Base-by-base conservation (phyloP, 805 yeast genomes). In the Scheffersomyces lignosus region DNA sequence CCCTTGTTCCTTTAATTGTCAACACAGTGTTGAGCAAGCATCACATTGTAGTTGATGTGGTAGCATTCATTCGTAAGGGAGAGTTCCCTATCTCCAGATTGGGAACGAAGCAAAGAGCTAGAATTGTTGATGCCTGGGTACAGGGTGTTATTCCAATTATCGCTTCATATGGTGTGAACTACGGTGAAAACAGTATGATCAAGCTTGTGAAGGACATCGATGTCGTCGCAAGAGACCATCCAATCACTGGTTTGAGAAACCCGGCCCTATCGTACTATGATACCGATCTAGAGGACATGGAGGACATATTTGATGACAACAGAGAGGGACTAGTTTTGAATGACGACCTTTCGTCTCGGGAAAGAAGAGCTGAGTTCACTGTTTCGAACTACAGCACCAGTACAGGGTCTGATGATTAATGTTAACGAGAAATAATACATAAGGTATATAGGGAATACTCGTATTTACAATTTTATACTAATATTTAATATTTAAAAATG, bases 1-100 rank as follows among this genome's bases (percentile, higher is more conserved):
- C 93, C 1, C 58, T 93, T 38, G 89, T 88, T 0, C 95, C 98
- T 1, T 75, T 90, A 15, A 75, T 93, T 30, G 89, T 87, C 29
- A 83, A 87, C 45, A 80, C 81, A 13, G 78, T 91, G 1, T 64
- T 95, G 49, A 80, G 85, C 43, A 82, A 77, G 43, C 96, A 90
- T 57, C 93, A 88, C 45, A 65, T 93, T 38, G 75, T 87, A 7
- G 67, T 89, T 15, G 97, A 95, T 58, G 75, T 91, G 29, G 84
- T 93, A 25, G 83, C 88, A 0, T 93, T 91, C 62, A 78, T 86
- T 29, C 77, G 76, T 34, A 70, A 70, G 31, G 82, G 78, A 3
- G 73, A 72, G 10, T 77, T 81, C 47, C 90, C 89, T 3, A 65
- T 77, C 32, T 84, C 93, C 18, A 62, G 95, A 47, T 58, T 89